These are phyloP conservation scores for Puccinia novopanici DNA, from an alignment of 1,284 basidiomycete species.

Conservation along the genomic window DNA sequence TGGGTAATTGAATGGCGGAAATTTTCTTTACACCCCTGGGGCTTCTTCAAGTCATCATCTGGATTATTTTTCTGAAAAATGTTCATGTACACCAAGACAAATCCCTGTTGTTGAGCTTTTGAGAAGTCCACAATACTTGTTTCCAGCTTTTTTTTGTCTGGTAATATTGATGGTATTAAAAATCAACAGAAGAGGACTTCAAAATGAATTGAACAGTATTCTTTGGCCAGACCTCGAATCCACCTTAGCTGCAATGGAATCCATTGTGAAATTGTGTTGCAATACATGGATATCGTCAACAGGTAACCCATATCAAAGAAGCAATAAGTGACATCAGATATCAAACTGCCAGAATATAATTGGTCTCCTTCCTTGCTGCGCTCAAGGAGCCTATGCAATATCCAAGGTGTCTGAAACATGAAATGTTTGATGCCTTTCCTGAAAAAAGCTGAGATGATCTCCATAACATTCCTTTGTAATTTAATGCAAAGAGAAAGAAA, in stretches of 20 bases:
- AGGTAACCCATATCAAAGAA: conserved; percentile 14
- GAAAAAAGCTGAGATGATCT: neutral
- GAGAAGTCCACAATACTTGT: conserved; percentile 10
- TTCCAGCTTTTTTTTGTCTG: neutral
- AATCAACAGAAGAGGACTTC: neutral
- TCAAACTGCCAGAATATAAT: neutral
- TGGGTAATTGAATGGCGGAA: neutral
- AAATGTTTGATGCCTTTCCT: neutral
- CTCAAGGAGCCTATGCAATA: neutral
- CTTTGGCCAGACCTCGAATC: conserved; percentile 11
- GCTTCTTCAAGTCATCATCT: neutral
- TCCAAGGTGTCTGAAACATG: neutral
- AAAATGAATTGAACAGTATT: conserved; percentile 15
- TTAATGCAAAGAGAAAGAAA: neutral
- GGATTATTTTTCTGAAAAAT: neutral
- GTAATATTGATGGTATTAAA: neutral
- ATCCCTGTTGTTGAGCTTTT: neutral
- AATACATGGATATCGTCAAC: conserved; percentile 27
- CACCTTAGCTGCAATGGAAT: conserved; percentile 25
- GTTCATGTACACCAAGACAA: neutral
- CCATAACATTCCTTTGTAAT: neutral
- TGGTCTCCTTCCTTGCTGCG: neutral
- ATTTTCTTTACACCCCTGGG: neutral
- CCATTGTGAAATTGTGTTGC: neutral
- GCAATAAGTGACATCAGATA: conserved; percentile 8